Conservation (phyloP, 495 filamentous ascomycete species). For the Lasiosphaeriaceae sp. region DNA sequence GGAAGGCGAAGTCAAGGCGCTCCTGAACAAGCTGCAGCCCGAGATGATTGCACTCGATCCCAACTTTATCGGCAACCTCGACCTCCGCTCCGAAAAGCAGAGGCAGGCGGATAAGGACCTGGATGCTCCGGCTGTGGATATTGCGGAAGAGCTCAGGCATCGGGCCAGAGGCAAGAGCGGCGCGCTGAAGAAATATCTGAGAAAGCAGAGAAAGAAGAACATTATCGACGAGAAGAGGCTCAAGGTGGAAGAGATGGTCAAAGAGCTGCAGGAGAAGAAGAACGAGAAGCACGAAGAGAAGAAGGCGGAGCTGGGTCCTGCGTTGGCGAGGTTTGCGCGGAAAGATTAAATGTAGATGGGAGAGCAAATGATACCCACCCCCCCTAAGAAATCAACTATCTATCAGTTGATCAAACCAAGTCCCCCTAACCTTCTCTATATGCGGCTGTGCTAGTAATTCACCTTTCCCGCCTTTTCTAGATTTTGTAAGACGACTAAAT, state of each 20-base stretch:
- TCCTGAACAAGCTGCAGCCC: conserved; percentile 90
- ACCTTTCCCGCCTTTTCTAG: no score
- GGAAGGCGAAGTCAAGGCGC: conserved; percentile 81
- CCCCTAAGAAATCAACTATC: not conserved
- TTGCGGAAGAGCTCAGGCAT: conserved; percentile 64
- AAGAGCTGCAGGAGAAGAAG: conserved; percentile 38
- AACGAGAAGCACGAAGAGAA: conserved; percentile 39
- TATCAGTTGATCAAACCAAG: not conserved
- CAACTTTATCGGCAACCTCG: conserved; percentile 80
- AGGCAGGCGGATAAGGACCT: conserved; percentile 68
- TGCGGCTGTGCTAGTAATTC: not conserved
- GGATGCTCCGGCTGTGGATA: conserved; percentile 67
- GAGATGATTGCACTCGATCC: conserved; percentile 97
- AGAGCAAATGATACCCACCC: conserved; percentile 27
- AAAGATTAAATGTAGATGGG: conserved; percentile 34
- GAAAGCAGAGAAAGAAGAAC: conserved; percentile 87
- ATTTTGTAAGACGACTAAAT: no score
- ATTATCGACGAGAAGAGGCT: conserved; percentile 84
- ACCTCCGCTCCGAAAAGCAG: conserved; percentile 70
- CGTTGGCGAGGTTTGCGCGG: conserved; percentile 44
- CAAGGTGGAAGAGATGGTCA: conserved; percentile 50
- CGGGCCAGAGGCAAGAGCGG: conserved; percentile 89
- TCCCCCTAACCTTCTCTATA: not conserved
- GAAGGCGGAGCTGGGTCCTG: conserved; percentile 42
- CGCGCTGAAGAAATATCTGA: conserved; percentile 74